Conservation (phyloP, 371 early-diverging fungal species). For the Chytridiales sp. region DNA sequence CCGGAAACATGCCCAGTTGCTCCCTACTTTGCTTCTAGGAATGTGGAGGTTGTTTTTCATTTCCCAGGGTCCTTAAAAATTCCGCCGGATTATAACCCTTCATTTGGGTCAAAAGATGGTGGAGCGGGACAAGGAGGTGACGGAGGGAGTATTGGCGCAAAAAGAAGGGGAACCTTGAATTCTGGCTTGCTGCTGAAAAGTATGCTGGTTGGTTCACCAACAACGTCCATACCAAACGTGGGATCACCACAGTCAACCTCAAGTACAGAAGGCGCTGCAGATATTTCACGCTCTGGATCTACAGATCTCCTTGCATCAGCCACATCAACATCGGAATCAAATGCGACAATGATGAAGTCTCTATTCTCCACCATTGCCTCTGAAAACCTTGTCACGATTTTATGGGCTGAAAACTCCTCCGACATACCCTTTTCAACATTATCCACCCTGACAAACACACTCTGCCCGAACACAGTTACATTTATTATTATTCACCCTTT, state of each 20-base stretch:
- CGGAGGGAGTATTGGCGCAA: not conserved
- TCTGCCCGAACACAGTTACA: slow-evolving; percentile 35
- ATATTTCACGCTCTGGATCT: not conserved
- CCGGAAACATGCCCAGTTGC: slow-evolving; percentile 56
- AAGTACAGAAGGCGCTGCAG: not conserved
- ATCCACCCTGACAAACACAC: slow-evolving; percentile 20
- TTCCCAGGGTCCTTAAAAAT: slow-evolving; percentile 47
- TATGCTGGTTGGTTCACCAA: not conserved
- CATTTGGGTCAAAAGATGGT: not conserved
- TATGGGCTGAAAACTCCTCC: slow-evolving; percentile 65
- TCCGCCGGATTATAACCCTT: not conserved
- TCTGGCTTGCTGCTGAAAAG: not conserved
- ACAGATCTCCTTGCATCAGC: not conserved
- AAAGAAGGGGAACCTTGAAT: not conserved
- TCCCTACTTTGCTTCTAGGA: slow-evolving; percentile 72
- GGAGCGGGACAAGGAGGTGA: not conserved
- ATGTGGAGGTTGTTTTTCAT: slow-evolving; percentile 70
- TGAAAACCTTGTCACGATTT: slow-evolving; percentile 61
- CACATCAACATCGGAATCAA: not conserved
- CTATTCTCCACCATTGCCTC: slow-evolving; percentile 27
- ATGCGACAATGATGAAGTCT: not conserved
- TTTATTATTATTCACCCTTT: slow-evolving; percentile 60
- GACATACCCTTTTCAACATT: no score
- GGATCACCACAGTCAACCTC: not conserved
- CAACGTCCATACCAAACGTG: not conserved